phyloP scores from a whole-genome alignment of 371 early-diverging fungal genomes.

The Mycotypha africana region DNA sequence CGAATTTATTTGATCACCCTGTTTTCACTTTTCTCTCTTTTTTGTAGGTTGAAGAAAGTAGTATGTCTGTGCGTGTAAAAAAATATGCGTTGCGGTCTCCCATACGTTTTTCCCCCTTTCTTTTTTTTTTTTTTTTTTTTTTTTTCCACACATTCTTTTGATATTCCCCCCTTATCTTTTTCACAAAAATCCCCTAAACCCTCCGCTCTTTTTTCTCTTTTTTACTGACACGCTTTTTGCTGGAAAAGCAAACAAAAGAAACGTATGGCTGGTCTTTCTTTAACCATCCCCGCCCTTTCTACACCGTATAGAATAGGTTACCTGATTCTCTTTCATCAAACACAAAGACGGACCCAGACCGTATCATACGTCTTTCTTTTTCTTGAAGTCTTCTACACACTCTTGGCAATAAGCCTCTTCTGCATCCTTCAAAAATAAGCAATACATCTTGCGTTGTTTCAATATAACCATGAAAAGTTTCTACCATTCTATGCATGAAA shows the following conservation, averaged over 20 bases:
- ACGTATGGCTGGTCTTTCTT: background rate
- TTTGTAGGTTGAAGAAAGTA: too few relatives aligned
- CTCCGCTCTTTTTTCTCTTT: too few relatives aligned
- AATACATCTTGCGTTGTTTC: constrained; percentile 62
- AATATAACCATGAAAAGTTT: constrained; percentile 51
- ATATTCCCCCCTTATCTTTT: too few relatives aligned
- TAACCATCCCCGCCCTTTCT: too few relatives aligned
- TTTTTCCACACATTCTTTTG: too few relatives aligned
- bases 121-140: background rate
- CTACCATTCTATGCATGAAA: too few relatives aligned
- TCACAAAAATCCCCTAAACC: background rate
- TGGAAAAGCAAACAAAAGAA: background rate
- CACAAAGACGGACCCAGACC: constrained; percentile 63
- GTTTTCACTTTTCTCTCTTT: too few relatives aligned
- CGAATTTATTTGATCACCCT: too few relatives aligned
- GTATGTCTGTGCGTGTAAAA: too few relatives aligned
- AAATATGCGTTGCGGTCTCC: too few relatives aligned
- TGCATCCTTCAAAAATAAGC: constrained; percentile 63
- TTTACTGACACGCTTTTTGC: background rate
- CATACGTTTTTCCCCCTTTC: too few relatives aligned
- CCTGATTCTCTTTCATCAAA: constrained; percentile 66
- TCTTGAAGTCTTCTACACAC: constrained; percentile 60
- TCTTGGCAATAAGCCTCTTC: constrained; percentile 52
- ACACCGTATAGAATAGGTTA: too few relatives aligned
- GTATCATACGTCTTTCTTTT: constrained; percentile 50